phyloP scores from a whole-genome alignment of 768 basidiomycete species.

The Crepidotus variabilis region DNA sequence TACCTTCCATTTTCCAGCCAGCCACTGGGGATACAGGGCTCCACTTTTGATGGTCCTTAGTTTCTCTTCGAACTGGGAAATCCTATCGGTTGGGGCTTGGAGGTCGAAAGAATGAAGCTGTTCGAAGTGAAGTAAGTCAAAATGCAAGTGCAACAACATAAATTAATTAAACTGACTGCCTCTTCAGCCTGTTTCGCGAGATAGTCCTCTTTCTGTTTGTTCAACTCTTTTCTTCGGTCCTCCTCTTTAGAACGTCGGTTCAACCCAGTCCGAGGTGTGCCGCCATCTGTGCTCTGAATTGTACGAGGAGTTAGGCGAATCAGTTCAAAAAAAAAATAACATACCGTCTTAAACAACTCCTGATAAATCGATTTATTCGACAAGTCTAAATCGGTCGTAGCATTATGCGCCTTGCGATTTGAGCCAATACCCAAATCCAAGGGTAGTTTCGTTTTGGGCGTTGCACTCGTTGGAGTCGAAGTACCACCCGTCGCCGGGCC shows the following conservation, averaged over 20 bases:
- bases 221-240: slow-evolving; percentile 63
- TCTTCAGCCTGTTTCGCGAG: slow-evolving; percentile 52
- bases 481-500: slow-evolving; percentile 22
- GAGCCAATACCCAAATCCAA: slow-evolving; percentile 14
- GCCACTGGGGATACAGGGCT: slow-evolving; percentile 57
- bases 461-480: slow-evolving; percentile 16
- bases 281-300: slow-evolving; percentile 9
- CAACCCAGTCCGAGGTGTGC: slow-evolving; percentile 16
- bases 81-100: slow-evolving; percentile 57
- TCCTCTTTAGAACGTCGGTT: slow-evolving; percentile 52
- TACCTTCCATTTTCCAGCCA: slow-evolving; percentile 57
- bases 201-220: slow-evolving; percentile 69
- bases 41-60: slow-evolving; percentile 46
- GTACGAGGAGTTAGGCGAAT: neutral
- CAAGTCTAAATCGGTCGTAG: slow-evolving; percentile 58
- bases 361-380: slow-evolving; percentile 61
- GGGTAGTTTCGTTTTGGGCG: slow-evolving; percentile 21
- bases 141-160: neutral
- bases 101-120: slow-evolving; percentile 52
- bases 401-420: slow-evolving; percentile 27
- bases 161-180: slow-evolving; percentile 35
- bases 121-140: neutral
- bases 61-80: slow-evolving; percentile 58
- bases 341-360: slow-evolving; percentile 51
- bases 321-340: neutral